These are phyloP conservation scores for Paradendryphiella salina DNA, from an alignment of 2,329 filamentous ascomycete genomes.

Conservation along the genomic window DNA sequence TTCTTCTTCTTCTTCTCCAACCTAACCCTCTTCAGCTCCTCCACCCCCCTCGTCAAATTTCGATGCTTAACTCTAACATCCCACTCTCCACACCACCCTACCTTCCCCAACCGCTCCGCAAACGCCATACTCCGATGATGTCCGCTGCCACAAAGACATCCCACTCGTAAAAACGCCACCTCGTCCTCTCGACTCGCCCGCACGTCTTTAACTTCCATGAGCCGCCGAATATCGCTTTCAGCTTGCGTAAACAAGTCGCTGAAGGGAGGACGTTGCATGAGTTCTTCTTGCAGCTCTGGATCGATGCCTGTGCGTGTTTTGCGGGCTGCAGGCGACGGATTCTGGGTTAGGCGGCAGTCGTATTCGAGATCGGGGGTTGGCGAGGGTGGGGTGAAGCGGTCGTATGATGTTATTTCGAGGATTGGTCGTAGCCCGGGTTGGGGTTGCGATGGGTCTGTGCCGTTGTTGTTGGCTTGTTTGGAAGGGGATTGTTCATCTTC, in stretches of 20 bases:
- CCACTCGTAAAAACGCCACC: constrained; percentile 2
- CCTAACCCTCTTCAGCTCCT: background rate
- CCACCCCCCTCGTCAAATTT: background rate
- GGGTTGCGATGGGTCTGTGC: background rate
- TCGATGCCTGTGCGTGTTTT: constrained; percentile 11
- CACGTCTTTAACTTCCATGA: constrained; percentile 10
- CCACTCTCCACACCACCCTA: constrained; percentile 6
- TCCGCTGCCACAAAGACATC: constrained; percentile 11
- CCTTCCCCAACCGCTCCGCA: constrained; percentile 12
- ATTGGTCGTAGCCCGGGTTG: constrained; percentile 1
- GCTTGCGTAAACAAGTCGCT: background rate
- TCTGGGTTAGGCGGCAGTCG: constrained; percentile 12
- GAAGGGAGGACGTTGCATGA: constrained; percentile 9
- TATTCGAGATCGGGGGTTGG: constrained; percentile 12
- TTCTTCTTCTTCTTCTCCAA: background rate
- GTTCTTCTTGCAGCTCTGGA: constrained; percentile 7
- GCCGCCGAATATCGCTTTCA: constrained; percentile 3
- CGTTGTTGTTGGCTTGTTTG: background rate
- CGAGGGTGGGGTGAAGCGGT: constrained; percentile 8
- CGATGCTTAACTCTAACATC: constrained; percentile 10
- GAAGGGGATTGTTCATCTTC: background rate
- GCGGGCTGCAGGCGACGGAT: background rate
- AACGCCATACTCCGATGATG: constrained; percentile 16
- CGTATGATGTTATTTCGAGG: constrained; percentile 11
- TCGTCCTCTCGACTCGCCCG: constrained; percentile 2